Evolutionary conservation across 768 basidiomycete species (phyloP), one percentile per base, ranked within the genome.

Genomic region (Rhizopogon rudus): DNA sequence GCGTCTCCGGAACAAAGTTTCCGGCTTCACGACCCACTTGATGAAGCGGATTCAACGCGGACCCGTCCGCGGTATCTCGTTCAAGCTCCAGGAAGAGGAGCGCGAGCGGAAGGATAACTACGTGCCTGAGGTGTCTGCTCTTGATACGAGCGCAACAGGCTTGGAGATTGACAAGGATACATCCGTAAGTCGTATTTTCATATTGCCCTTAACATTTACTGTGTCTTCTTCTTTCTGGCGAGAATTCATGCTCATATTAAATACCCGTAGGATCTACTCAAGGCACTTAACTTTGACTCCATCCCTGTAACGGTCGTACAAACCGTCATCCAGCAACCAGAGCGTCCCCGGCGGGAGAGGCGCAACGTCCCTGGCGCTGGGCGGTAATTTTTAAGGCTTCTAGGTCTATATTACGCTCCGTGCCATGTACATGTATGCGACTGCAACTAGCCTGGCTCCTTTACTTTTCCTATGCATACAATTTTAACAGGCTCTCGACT

Each of bases 61-160:
- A 3, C 97, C 97, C 66, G 97, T 99, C 61, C 93, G 94, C 61
- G 97, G 97, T 66, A 99, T 99, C 73, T 98, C 97, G 54, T 99
- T 98, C 93, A 97, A 98, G 77, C 89, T 99, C 65, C 97, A 99
- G 74, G 97, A 98, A 71, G 97, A 99, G 76, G 97, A 99, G 78
- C 84, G 97, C 59, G 97, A 99, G 77, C 80, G 96, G 67, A 98
- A 98, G 83, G 97, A 99, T 73, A 95, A 98, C 81, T 98, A 92
- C 74, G 96, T 98, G 52, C 97, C 97, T 60, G 97, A 98, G 69
- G 87, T 97, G 40, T 99, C 97, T 52, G 97, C 97, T 40, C 89
- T 99, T 61, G 91, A 95, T 73, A 85, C 82, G 56, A 77, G 81
- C 55, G 76, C 76, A 5, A 81, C 78, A 43, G 88, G 88, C 44